phyloP scores from a whole-genome alignment of 768 basidiomycete species.

The Auricularia heimuer region DNA sequence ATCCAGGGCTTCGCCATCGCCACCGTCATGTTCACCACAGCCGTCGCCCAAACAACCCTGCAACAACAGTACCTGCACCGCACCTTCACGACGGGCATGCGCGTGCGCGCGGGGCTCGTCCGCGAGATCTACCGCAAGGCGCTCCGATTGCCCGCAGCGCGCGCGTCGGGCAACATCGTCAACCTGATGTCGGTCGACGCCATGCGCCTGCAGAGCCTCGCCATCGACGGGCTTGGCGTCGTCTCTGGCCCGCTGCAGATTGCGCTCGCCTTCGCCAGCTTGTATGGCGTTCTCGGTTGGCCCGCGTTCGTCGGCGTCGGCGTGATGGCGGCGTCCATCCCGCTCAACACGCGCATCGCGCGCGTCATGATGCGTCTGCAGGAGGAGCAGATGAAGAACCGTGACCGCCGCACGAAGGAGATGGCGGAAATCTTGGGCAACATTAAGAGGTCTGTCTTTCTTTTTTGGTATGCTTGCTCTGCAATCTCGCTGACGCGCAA shows the following conservation, averaged over 20 bases:
- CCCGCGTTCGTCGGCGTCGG: constrained; percentile 82
- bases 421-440: constrained; percentile 94
- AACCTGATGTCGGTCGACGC: constrained; percentile 90
- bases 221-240: constrained; percentile 72
- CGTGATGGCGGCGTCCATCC: constrained; percentile 77
- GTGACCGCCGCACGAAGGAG: constrained; percentile 70
- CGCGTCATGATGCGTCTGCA: constrained; percentile 64
- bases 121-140: constrained; percentile 81
- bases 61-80: constrained; percentile 43
- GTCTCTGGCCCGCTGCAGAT: constrained; percentile 87
- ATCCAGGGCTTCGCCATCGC: no score
- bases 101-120: constrained; percentile 84
- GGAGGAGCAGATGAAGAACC: constrained; percentile 86
- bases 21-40: no score
- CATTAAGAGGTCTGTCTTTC: constrained; percentile 56
- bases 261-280: constrained; percentile 75
- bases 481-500: neutral
- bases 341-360: constrained; percentile 66
- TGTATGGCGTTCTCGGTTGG: constrained; percentile 91
- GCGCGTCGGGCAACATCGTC: constrained; percentile 85
- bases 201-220: constrained; percentile 67
- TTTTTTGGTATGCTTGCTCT: no score
- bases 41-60: constrained; percentile 22
- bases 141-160: constrained; percentile 74
- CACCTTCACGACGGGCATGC: constrained; percentile 74